Evolutionary conservation across 768 basidiomycete genomes (phyloP), one percentile per base, ranked within the genome.

Genomic region (Symmetrospora coprosmae): DNA sequence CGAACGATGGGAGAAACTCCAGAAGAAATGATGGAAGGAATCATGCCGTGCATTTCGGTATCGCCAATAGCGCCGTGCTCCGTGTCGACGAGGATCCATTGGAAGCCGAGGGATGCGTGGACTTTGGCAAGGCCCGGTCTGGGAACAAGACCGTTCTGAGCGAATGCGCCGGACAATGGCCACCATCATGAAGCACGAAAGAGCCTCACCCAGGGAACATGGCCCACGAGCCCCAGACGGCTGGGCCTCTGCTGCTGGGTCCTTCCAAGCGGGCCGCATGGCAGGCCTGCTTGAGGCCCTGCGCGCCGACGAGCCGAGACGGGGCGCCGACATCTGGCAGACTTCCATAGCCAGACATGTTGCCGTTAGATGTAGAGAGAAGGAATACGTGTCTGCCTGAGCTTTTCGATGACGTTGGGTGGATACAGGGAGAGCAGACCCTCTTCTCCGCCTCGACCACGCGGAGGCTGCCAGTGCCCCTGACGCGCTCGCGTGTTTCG

Each of bases 1-100:
- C 73, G 66, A 45, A 74, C 70, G 61, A 74, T 71, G 7, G 73
- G 73, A 28, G 69, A 68, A 17, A 65, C 68, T 9, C 70, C 70
- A 8, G 45, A 53, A 0, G 64, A 62, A 9, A 69, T 64, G 47
- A 72, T 68, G 23, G 69, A 64, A 14, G 66, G 66, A 41, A 58
- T 60, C n/a, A 69, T 66, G 63, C 68, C 37, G 61, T 64, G 64
- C 64, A 68, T 66, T 13, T 60, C 59, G 1, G 56, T 52, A 37
- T 69, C 68, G 40, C 60, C 66, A 50, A 69, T 66, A 60, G 67
- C 62, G 27, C 68, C 68, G 53, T 69, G 68, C 52, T 69, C 68
- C 27, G 63, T 62, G 46, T 69, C 68, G 11, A 69, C 61, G 31
- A 66, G 60, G 30, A 69, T 64, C 40, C 60, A 66, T 46, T 66